phyloP scores from a whole-genome alignment of 441 rosid species.

The Sinapis alba region DNA sequence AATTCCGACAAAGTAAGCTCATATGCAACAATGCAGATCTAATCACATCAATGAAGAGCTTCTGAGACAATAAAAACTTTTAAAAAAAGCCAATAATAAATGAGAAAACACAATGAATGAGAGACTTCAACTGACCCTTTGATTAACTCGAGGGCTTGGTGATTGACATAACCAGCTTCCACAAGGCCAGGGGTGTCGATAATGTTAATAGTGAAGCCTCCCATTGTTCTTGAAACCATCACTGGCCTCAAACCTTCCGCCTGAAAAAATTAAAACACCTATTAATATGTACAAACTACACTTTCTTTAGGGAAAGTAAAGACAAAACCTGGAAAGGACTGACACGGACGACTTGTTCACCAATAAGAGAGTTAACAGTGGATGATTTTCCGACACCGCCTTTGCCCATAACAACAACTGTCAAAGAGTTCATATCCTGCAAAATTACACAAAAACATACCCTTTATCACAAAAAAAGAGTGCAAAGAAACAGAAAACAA shows the following conservation, averaged over 20 bases:
- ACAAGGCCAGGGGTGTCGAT: slow-evolving; percentile 86
- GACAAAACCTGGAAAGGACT: slow-evolving; percentile 74
- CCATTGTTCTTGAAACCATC: slow-evolving; percentile 80
- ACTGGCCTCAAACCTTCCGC: slow-evolving; percentile 82
- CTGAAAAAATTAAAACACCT: slow-evolving; percentile 44
- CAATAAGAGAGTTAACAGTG: slow-evolving; percentile 86
- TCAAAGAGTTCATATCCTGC: slow-evolving; percentile 77
- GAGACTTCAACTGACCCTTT: slow-evolving; percentile 82
- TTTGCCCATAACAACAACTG: slow-evolving; percentile 93
- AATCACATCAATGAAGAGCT: too few species aligned
- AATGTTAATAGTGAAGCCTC: slow-evolving; percentile 84
- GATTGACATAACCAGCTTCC: slow-evolving; percentile 94
- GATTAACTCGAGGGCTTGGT: slow-evolving; percentile 86
- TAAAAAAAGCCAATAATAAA: too few species aligned
- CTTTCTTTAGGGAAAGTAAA: too few species aligned
- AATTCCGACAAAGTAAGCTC: neutral
- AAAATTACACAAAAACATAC: too few species aligned
- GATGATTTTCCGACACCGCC: slow-evolving; percentile 99
- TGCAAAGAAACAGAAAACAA: neutral
- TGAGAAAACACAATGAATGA: too few species aligned
- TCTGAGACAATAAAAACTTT: too few species aligned
- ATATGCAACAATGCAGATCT: too few species aligned
- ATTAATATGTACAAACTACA: neutral
- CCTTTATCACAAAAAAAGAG: too few species aligned
- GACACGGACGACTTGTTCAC: slow-evolving; percentile 90